Evolutionary conservation across 208 protist genomes (phyloP).

Genomic region (Blastocrithidia nonstop): DNA sequence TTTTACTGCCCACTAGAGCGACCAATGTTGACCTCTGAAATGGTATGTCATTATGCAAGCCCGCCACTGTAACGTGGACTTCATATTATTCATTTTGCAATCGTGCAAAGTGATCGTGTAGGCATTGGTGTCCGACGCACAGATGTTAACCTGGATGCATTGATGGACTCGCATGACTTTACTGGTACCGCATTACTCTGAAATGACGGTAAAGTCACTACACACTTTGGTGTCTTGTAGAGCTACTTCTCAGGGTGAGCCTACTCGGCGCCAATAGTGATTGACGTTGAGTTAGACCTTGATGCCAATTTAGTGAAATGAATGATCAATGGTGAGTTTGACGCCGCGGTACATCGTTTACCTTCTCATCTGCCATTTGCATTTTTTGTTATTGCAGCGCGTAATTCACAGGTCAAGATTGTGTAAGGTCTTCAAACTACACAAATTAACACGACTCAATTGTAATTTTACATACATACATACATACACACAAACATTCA

Average conservation of each 20-base stretch:
- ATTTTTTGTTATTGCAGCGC: constrained; percentile 25
- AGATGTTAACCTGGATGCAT: too few species aligned
- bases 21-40: constrained; percentile 15
- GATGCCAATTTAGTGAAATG: constrained; percentile 35
- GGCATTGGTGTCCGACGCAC: constrained; percentile 26
- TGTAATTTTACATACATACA: constrained; percentile 1
- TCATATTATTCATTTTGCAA: constrained; percentile 30
- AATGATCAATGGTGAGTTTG: constrained; percentile 22
- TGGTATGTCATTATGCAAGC: constrained; percentile 27
- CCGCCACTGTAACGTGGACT: constrained; percentile 14
- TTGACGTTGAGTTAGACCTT: constrained; percentile 34
- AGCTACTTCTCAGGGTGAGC: constrained; percentile 11
- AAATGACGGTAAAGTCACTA: constrained; percentile 39
- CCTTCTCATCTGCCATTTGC: constrained; percentile 18
- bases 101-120: constrained; percentile 29
- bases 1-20: too few species aligned
- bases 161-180: too few species aligned
- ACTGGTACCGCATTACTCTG: constrained; percentile 33
- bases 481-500: constrained; percentile 1
- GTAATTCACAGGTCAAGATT: constrained; percentile 40
- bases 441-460: too few species aligned
- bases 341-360: constrained; percentile 34
- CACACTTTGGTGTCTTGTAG: constrained; percentile 17
- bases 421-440: too few species aligned
- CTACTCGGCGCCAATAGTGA: constrained; percentile 11